Base-by-base conservation (phyloP, 2,329 filamentous ascomycete genomes). In the Trichoderma sp. region DNA sequence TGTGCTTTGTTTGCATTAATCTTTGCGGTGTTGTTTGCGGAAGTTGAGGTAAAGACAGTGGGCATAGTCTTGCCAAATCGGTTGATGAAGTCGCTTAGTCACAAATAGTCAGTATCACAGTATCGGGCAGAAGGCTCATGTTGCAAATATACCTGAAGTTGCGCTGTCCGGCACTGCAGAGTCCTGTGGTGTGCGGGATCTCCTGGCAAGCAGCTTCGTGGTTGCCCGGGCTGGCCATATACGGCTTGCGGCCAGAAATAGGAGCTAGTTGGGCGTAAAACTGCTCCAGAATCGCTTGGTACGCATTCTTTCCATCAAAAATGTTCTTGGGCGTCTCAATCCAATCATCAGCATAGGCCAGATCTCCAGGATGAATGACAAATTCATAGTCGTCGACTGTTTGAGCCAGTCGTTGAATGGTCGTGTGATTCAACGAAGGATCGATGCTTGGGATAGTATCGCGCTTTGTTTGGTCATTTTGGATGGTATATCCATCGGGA, bases 341-440 rank as follows among this genome's bases (percentile, higher is more conserved):
- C 88, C 88, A 90, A 77, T 89, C 85, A 72, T 90, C 88, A 1
- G 88, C 87, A 74, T 90, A 90, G 0, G 79, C 87, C 15, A 90
- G 81, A 75, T 90, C 88, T 6, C 86, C 86, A 0, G 85, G 85
- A 74, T 88, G 86, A 34, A 87, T 76, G 57, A 87, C 78, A 58
- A 90, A 79, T 74, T 90, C 88, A 75, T 88, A 89, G 72, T 87
- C 83, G 74, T 88, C 79, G 39, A 86, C 80, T 0, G 83, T 88
- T 15, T 79, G 75, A 3, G 86, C 86, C 2, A 90, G 83, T 3
- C 83, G 83, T 17, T 81, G 82, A 71, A 90, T 90, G n/a, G 88
- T 90, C 3, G 86, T 87, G 79, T 89, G 87, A 75, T 89, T 87
- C 1, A 88, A 80, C 11, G 84, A 83, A 3, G 87, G 86, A 4